Percentiles rank a stretch among this genome's conserved stretches.
These are phyloP conservation scores for Sphaerosporella brunnea DNA, from an alignment of 495 filamentous ascomycete genomes.

Conservation along the genomic window DNA sequence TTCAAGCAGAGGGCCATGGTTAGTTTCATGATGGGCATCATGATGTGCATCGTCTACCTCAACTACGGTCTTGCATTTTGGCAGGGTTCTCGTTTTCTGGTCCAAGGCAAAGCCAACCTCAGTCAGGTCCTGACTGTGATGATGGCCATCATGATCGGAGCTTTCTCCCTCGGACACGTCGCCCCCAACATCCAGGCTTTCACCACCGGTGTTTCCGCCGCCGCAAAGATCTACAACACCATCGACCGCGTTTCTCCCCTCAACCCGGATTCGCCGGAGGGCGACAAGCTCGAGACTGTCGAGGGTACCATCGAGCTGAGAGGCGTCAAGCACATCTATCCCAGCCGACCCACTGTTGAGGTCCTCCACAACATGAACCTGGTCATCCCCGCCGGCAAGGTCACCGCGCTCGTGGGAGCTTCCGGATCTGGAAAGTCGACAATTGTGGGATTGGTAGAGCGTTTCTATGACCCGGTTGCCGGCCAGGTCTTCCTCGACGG, in stretches of 20 bases:
- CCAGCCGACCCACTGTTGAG: conserved; percentile 72
- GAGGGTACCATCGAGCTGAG: conserved; percentile 67
- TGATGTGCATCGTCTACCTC: conserved; percentile 69
- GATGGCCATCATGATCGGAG: conserved; percentile 78
- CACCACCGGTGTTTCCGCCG: conserved; percentile 62
- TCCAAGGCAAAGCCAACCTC: conserved; percentile 41
- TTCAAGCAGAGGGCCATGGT: conserved; percentile 52
- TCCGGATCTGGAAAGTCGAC: conserved; percentile 95
- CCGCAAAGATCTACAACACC: conserved; percentile 74
- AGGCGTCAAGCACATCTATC: conserved; percentile 80
- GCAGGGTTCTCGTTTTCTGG: conserved; percentile 71
- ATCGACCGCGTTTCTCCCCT: conserved; percentile 83
- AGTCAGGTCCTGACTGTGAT: conserved; percentile 56
- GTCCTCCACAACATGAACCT: conserved; percentile 73
- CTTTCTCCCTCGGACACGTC: conserved; percentile 78
- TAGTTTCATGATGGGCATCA: conserved; percentile 58
- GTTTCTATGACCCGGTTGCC: conserved; percentile 78
- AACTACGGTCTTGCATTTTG: conserved; percentile 91
- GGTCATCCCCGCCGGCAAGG: conserved; percentile 70
- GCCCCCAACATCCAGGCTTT: conserved; percentile 74
- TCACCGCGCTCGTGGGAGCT: conserved; percentile 84
- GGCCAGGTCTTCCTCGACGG: conserved; percentile 70
- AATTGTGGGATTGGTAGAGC: conserved; percentile 80
- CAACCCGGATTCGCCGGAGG: conserved; percentile 55
- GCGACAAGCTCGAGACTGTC: conserved; percentile 50